Evolutionary conservation across 192 early-diverging fungal species (phyloP).

Genomic region (Chytriomyces confervae): DNA sequence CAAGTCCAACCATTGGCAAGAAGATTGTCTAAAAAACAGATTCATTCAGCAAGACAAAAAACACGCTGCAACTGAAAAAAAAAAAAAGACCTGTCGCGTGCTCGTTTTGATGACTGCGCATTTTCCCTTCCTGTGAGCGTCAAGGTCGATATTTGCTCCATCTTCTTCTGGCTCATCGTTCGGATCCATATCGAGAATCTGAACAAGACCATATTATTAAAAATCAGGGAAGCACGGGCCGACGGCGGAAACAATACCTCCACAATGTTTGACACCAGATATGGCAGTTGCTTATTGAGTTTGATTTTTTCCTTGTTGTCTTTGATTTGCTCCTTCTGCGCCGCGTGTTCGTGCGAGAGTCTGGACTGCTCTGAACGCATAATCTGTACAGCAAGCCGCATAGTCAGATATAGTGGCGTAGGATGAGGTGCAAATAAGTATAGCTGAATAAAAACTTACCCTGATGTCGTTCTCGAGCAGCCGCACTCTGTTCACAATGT

Average conservation of each 20-base stretch:
- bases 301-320: conserved; percentile 99
- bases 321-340: conserved; percentile 91
- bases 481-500: conserved; percentile 88
- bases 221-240: neutral
- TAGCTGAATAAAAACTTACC: conserved; percentile 50
- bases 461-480: conserved; percentile 97
- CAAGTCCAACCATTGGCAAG: conserved; percentile 95
- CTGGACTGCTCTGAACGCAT: conserved; percentile 91
- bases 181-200: conserved; percentile 91
- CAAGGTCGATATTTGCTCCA: conserved; percentile 91
- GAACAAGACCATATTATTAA: neutral
- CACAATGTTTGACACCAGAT: conserved; percentile 94
- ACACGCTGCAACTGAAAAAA: neutral
- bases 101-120: conserved; percentile 97
- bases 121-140: conserved; percentile 92
- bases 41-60: conserved; percentile 1
- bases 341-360: conserved; percentile 85
- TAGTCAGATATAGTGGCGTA: neutral
- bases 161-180: conserved; percentile 92
- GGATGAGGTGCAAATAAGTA: neutral
- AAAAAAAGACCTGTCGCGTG: conserved; percentile 80
- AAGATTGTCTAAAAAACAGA: conserved; percentile 80
- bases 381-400: conserved; percentile 50
- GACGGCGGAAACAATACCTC: conserved; percentile 65
- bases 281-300: conserved; percentile 96